A percentile compares a stretch with the other conserved stretches of the same genome.
These are phyloP conservation scores for Nepenthes alata DNA, from an alignment of 179 eudicot genomes.

Conservation along the genomic window DNA sequence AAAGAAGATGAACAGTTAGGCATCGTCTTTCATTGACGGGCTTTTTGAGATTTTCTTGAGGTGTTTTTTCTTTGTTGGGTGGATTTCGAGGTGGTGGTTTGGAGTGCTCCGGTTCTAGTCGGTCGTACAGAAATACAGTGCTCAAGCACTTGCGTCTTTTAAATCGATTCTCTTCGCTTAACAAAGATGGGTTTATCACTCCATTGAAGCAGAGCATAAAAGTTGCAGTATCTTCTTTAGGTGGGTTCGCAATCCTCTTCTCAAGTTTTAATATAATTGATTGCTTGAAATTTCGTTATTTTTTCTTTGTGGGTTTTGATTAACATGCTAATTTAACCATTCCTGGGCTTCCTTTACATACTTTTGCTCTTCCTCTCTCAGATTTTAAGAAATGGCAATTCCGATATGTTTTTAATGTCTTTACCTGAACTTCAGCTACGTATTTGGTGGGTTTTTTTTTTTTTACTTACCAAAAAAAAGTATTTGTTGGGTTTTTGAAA, in stretches of 20 bases:
- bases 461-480: no score
- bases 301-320: neutral
- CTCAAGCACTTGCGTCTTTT: neutral
- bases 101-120: slow-evolving; percentile 14
- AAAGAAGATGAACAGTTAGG: slow-evolving; percentile 39
- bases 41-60: neutral
- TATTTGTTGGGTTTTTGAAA: neutral
- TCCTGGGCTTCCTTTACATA: neutral
- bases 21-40: slow-evolving; percentile 9
- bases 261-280: neutral
- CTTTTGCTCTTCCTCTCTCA: neutral
- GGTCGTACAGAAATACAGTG: neutral
- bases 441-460: neutral
- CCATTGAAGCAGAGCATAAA: neutral
- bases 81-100: slow-evolving; percentile 13
- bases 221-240: neutral
- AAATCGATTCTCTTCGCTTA: neutral
- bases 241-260: neutral
- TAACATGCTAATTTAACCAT: neutral
- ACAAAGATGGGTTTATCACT: neutral
- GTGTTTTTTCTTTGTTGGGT: neutral
- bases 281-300: neutral
- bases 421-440: no score
- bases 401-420: no score
- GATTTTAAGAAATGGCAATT: neutral